Evolutionary conservation across 2,329 filamentous ascomycete species (phyloP), one percentile per base, ranked within the genome.

Genomic region (Fusarium clavum): DNA sequence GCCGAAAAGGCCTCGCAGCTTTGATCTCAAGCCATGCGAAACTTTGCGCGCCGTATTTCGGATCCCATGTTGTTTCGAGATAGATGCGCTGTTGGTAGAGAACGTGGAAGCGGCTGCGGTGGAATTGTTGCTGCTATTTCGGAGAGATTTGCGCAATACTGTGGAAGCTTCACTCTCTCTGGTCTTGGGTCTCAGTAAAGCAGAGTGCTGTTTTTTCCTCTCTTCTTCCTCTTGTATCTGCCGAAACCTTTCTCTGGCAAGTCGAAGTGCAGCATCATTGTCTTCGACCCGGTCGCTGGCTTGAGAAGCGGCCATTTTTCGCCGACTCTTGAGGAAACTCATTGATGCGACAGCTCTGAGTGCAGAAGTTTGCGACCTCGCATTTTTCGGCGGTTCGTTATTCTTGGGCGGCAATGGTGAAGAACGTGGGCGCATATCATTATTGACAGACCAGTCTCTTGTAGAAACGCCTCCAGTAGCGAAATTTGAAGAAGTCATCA

Each of bases 21-120:
- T 92, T 49, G 83, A 85, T 73, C 85, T 91, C 41, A 94, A 73
- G 0, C 85, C 87, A 18, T 83, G 85, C 0, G 91, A 92, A 16
- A 89, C 87, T 32, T 88, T 89, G 25, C 91, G 84, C 13, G 87
- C 86, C 53, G 85, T 89, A 30, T 81, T 79, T 47, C 82, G 84
- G 29, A 90, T 71, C 6, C 77, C 75, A 10, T 70, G 63, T 12
- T 75, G 74, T 54, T 77, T 81, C 7, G 72, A 56, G 6, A 71
- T 10, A 10, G 74, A 64, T 8, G 73, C 53, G 5, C 66, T 71
- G 12, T 74, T 65, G 3, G 69, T 70, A 9, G 78, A 79, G 69
- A 72, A 75, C 7, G 69, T 76, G 14, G 70, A 81, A 24, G 78
- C 77, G 12, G 80, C 67, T 44, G 76, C 78, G 24, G 77, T 77